Percentiles rank a stretch among this genome's conserved stretches.
Conservation (phyloP, 2,329 filamentous ascomycete species). For the Fusarium sp. region DNA sequence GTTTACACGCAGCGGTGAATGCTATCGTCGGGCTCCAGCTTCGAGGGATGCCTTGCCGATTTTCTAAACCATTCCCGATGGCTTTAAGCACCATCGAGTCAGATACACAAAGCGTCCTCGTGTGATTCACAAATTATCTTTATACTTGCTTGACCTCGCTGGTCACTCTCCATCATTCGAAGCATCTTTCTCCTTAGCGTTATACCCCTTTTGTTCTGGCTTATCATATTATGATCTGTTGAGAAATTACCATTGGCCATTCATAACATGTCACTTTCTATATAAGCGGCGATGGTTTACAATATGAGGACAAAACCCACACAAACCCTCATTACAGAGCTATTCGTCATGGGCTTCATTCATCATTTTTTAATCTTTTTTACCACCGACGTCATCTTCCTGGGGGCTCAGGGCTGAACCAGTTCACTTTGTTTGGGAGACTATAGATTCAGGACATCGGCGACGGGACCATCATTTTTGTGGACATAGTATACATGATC, state of each 20-base stretch:
- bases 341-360: not conserved
- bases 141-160: slow-evolving; percentile 8
- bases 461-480: not conserved
- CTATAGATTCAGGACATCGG: slow-evolving; percentile 19
- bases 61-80: slow-evolving; percentile 8
- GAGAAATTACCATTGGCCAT: not conserved
- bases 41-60: slow-evolving; percentile 31
- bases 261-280: not conserved
- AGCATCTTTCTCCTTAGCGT: slow-evolving; percentile 8
- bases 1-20: slow-evolving; percentile 13
- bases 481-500: slow-evolving; percentile 8
- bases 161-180: not conserved
- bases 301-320: slow-evolving; percentile 3
- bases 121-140: slow-evolving; percentile 3
- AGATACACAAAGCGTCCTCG: not conserved
- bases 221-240: slow-evolving; percentile 5
- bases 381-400: not conserved
- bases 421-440: not conserved
- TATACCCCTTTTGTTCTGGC: slow-evolving; percentile 33
- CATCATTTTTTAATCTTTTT: not conserved
- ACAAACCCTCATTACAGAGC: not conserved
- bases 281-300: not conserved
- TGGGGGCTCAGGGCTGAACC: not conserved
- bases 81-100: not conserved
- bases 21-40: slow-evolving; percentile 28